phyloP scores from a whole-genome alignment of 176 grass and related monocot genomes.

The Oryza officinalis region DNA sequence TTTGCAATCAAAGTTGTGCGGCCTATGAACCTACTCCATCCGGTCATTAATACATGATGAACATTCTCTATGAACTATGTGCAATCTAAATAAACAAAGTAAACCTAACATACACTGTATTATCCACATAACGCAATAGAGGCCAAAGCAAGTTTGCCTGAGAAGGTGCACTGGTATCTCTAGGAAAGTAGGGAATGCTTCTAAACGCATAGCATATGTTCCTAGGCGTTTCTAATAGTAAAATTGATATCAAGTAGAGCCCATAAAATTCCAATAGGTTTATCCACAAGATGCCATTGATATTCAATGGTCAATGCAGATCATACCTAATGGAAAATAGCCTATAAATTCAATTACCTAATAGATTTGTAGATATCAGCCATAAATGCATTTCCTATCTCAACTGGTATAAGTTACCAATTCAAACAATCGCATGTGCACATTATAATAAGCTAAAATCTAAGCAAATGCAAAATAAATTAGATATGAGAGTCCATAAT shows the following conservation, averaged over 20 bases:
- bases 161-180: not conserved
- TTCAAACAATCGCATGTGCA: not conserved
- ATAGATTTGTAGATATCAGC: not conserved
- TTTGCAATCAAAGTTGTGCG: conserved; percentile 1
- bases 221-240: not conserved
- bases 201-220: not conserved
- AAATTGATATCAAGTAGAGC: not conserved
- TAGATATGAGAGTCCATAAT: conserved; percentile 22
- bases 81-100: conserved; percentile 12
- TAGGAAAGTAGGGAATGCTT: not conserved
- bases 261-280: not conserved
- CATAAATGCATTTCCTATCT: not conserved
- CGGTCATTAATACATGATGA: not conserved
- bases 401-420: conserved; percentile 8
- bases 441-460: conserved; percentile 7
- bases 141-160: not conserved
- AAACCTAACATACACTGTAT: conserved; percentile 11
- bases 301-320: conserved; percentile 3
- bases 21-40: not conserved
- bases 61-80: not conserved
- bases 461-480: conserved; percentile 1
- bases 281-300: not conserved
- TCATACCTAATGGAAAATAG: not conserved
- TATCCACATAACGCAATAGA: conserved; percentile 13
- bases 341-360: not conserved